Evolutionary conservation across 306 rosid species (phyloP).

Genomic region (Medicago arabica): DNA sequence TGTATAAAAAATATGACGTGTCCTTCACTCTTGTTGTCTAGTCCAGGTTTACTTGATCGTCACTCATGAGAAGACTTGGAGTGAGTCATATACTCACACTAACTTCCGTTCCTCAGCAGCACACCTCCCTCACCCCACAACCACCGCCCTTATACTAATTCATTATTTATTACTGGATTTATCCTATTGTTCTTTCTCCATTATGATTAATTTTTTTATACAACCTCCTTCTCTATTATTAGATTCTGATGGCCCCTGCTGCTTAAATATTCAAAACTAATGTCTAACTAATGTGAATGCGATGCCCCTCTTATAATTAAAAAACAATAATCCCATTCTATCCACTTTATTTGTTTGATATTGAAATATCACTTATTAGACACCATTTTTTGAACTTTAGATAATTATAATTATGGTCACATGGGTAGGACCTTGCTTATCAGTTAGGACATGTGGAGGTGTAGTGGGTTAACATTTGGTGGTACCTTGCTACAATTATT

Average conservation of each 20-base stretch:
- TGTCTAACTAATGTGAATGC: not conserved
- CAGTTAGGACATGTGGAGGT: conserved; percentile 44
- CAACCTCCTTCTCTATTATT: not conserved
- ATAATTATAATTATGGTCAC: conserved; percentile 7
- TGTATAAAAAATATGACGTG: not conserved
- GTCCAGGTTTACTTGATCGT: not conserved
- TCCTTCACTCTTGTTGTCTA: not conserved
- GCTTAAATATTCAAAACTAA: not conserved
- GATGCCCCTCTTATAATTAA: not conserved
- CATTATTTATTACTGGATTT: not conserved
- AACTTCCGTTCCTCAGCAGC: not conserved
- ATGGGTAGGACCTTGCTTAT: conserved; percentile 52
- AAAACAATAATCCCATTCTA: conserved; percentile 23
- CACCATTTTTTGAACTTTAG: not conserved
- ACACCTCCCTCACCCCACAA: not conserved
- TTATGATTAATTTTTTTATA: not conserved
- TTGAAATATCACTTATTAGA: not conserved
- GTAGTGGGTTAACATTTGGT: conserved; percentile 33
- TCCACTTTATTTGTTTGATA: conserved; percentile 36
- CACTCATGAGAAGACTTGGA: not conserved
- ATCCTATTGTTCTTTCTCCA: too few relatives aligned
- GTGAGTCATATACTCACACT: not conserved
- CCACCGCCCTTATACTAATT: not conserved
- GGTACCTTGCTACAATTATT: conserved; percentile 32
- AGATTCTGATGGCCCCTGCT: not conserved